Conservation (phyloP, 805 yeast species). For the Barnettozyma botsteinii region DNA sequence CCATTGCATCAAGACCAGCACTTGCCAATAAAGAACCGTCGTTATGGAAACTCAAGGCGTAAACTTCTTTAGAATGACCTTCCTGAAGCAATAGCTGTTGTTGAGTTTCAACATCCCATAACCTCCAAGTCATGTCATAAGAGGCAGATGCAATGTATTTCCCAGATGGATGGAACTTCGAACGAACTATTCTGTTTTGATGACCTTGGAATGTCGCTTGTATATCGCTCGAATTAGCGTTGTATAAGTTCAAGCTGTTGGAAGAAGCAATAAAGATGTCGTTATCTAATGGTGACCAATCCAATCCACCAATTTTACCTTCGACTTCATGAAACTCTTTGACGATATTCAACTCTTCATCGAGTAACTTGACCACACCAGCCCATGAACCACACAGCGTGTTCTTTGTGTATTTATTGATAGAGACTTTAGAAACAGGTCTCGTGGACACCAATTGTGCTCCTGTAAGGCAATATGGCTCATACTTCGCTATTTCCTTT, state of each 20-base stretch:
- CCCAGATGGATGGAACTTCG: conserved; percentile 63
- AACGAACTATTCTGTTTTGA: conserved; percentile 48
- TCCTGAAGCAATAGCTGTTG: conserved; percentile 64
- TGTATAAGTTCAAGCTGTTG: conserved; percentile 38
- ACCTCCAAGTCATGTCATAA: conserved; percentile 79
- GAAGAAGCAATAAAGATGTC: conserved; percentile 40
- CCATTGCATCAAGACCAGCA: conserved; percentile 73
- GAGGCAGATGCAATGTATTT: conserved; percentile 62
- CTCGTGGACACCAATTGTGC: conserved; percentile 67
- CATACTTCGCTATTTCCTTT: conserved; percentile 29
- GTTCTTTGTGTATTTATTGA: conserved; percentile 31
- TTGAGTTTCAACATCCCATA: conserved; percentile 64
- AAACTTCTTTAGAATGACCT: conserved; percentile 78
- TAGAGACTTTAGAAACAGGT: conserved; percentile 56
- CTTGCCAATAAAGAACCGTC: conserved; percentile 76
- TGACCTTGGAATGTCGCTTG: conserved; percentile 36
- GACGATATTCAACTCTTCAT: conserved; percentile 32
- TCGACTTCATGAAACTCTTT: conserved; percentile 28
- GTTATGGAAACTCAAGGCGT: conserved; percentile 53
- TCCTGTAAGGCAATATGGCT: conserved; percentile 44
- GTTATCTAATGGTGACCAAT: conserved; percentile 44
- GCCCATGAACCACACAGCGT: conserved; percentile 81
- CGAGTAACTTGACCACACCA: conserved; percentile 56
- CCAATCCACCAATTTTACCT: conserved; percentile 68
- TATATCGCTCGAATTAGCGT: conserved; percentile 9